Conservation (phyloP, 257 asterid genomes). For the Leptodermis oblonga region DNA sequence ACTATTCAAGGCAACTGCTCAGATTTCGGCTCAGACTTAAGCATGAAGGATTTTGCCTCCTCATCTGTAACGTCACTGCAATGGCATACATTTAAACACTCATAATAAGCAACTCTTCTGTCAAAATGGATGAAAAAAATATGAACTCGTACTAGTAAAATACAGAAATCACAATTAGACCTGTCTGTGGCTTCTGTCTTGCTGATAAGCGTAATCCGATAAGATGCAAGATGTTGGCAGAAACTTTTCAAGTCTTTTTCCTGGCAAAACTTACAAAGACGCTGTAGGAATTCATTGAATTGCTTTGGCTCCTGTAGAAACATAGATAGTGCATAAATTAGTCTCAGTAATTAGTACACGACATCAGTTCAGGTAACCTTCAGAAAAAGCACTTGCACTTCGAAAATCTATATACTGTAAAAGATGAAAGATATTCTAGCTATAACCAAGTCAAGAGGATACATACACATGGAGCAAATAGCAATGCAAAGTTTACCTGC, state of each 20-base stretch:
- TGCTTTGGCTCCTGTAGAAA: slow-evolving; percentile 67
- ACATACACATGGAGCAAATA: neutral
- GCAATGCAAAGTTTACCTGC: slow-evolving; percentile 48
- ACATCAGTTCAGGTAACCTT: neutral
- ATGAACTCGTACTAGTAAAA: neutral
- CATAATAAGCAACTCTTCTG: slow-evolving; percentile 8
- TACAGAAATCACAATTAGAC: slow-evolving; percentile 29
- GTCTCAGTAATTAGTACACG: neutral
- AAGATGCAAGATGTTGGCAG: slow-evolving; percentile 41
- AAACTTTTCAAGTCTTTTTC: slow-evolving; percentile 48
- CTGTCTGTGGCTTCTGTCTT: slow-evolving; percentile 78
- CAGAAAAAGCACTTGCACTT: neutral
- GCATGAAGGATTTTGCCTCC: slow-evolving; percentile 45
- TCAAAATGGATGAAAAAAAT: neutral
- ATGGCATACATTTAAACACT: neutral
- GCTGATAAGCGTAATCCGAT: slow-evolving; percentile 51
- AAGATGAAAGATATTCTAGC: neutral
- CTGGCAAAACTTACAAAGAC: slow-evolving; percentile 49
- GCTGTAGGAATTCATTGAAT: slow-evolving; percentile 67
- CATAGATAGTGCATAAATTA: neutral
- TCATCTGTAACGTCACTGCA: slow-evolving; percentile 63
- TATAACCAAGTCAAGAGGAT: neutral
- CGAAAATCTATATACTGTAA: neutral
- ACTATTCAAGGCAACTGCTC: slow-evolving; percentile 14
- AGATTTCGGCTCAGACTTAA: slow-evolving; percentile 44